Evolutionary conservation across 495 filamentous ascomycete genomes (phyloP).

Genomic region (Neurospora sp.): DNA sequence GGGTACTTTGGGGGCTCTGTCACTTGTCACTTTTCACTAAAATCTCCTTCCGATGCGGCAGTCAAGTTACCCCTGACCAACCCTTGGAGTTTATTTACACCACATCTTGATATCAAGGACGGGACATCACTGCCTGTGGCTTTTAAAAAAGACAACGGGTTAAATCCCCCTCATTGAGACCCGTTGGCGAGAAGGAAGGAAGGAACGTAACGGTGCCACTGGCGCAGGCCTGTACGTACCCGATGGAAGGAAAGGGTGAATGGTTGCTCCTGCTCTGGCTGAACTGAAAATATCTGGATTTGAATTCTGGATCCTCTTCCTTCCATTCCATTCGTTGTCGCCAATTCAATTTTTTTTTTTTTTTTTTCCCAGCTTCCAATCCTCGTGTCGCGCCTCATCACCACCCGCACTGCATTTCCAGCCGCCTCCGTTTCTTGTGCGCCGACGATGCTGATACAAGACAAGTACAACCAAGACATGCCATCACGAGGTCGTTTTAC

Average conservation of each 20-base stretch:
- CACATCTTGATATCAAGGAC: background rate
- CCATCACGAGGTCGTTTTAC: background rate
- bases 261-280: background rate
- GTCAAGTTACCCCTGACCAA: background rate
- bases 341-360: background rate
- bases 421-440: background rate
- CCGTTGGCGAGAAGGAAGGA: background rate
- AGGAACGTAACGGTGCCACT: background rate
- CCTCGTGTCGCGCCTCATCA: background rate
- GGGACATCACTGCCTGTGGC: background rate
- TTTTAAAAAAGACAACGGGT: background rate
- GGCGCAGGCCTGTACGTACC: background rate
- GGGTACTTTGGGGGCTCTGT: background rate
- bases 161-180: background rate
- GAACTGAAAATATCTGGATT: background rate
- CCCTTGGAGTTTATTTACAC: background rate
- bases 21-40: background rate
- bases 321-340: background rate
- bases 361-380: background rate
- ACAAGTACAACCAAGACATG: background rate
- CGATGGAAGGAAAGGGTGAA: background rate
- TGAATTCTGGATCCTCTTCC: too few relatives aligned
- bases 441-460: background rate
- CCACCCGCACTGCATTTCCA: background rate
- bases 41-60: background rate